Conservation (phyloP, 208 protist species). For the Trypanosoma mega region DNA sequence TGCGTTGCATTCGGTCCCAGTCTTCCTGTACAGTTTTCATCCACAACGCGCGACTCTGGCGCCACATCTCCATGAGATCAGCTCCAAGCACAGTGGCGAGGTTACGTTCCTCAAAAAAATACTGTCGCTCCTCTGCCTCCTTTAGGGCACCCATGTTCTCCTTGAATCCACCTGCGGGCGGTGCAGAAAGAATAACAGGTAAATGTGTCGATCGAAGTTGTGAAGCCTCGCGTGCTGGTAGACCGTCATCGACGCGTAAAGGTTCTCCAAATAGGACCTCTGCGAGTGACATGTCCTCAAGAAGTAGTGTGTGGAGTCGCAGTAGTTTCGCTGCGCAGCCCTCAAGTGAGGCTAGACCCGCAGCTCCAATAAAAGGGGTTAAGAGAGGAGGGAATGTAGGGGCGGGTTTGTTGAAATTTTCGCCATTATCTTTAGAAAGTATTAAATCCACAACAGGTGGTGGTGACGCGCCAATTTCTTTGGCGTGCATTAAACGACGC, state of each 20-base stretch:
- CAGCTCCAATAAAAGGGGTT: slow-evolving; percentile 55
- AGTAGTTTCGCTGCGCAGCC: slow-evolving; percentile 33
- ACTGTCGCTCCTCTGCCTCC: slow-evolving; percentile 35
- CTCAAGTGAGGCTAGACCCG: slow-evolving; percentile 26
- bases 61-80: slow-evolving; percentile 72
- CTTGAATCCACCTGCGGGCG: slow-evolving; percentile 54
- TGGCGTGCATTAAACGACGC: slow-evolving; percentile 47
- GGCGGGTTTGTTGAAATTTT: slow-evolving; percentile 58
- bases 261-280: slow-evolving; percentile 65
- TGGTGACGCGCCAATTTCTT: slow-evolving; percentile 11
- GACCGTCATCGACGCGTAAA: slow-evolving; percentile 44
- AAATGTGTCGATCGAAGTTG: slow-evolving; percentile 41
- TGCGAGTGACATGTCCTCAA: slow-evolving; percentile 16
- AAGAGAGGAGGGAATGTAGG: slow-evolving; percentile 37
- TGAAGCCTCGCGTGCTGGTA: slow-evolving; percentile 35
- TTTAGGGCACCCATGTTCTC: slow-evolving; percentile 33
- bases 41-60: slow-evolving; percentile 49
- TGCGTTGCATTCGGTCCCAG: slow-evolving; percentile 43
- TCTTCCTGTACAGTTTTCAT: slow-evolving; percentile 55
- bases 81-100: slow-evolving; percentile 35
- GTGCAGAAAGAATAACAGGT: slow-evolving; percentile 18
- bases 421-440: slow-evolving; percentile 61
- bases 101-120: slow-evolving; percentile 41
- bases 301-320: slow-evolving; percentile 34
- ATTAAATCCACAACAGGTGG: slow-evolving; percentile 27